These are phyloP conservation scores for Croton laevigatus DNA, from an alignment of 441 rosid species.

Conservation along the genomic window DNA sequence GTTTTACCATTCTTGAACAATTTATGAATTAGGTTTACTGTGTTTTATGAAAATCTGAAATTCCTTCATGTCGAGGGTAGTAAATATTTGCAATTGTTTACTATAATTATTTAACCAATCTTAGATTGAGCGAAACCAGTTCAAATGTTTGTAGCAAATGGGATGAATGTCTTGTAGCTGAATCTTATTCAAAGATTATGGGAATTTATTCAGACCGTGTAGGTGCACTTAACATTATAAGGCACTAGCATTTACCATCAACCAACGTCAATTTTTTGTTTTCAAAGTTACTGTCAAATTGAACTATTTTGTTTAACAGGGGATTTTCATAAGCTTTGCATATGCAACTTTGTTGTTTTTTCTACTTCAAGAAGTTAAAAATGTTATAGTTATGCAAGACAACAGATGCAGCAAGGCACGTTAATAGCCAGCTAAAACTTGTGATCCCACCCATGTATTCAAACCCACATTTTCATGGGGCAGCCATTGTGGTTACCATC, in stretches of 20 bases:
- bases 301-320: neutral
- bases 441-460: slow-evolving; percentile 81
- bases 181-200: slow-evolving; percentile 82
- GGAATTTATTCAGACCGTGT: slow-evolving; percentile 86
- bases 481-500: too few relatives aligned
- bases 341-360: neutral
- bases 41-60: too few relatives aligned
- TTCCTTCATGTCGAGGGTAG: too few relatives aligned
- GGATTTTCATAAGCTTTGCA: neutral
- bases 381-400: slow-evolving; percentile 67
- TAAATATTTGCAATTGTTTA: too few relatives aligned
- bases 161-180: slow-evolving; percentile 82
- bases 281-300: neutral
- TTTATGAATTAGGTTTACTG: too few relatives aligned
- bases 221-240: slow-evolving; percentile 84
- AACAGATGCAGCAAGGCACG: slow-evolving; percentile 61
- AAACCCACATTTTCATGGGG: slow-evolving; percentile 87
- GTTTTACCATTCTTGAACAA: too few relatives aligned
- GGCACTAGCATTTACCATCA: slow-evolving; percentile 11
- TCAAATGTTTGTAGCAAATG: slow-evolving; percentile 76
- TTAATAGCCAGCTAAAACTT: slow-evolving; percentile 72
- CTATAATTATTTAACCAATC: too few relatives aligned
- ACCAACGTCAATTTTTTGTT: neutral
- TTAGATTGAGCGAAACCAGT: slow-evolving; percentile 64
- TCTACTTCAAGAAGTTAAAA: neutral